Conservation (phyloP, 257 asterid genomes). For the Solanum sparsipilum region DNA sequence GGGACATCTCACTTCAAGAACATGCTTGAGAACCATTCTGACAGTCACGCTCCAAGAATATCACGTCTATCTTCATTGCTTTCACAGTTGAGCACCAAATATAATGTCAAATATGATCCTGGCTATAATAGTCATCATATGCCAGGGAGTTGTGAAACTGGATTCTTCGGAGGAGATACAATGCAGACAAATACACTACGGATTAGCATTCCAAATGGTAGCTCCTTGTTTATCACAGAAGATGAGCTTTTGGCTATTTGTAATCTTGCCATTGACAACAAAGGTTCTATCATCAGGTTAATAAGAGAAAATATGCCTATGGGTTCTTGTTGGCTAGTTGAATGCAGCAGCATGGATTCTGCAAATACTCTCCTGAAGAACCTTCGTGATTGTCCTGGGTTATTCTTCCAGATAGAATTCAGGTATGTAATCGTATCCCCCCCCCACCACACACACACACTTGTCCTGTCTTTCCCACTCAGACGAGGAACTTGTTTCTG, state of each 20-base stretch:
- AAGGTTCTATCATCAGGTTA: constrained; percentile 44
- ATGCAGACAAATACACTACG: constrained; percentile 27
- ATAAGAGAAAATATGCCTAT: constrained; percentile 30
- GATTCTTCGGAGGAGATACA: constrained; percentile 27
- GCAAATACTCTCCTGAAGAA: constrained; percentile 41
- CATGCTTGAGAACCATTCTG: constrained; percentile 41
- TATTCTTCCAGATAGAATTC: constrained; percentile 55
- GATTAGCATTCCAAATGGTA: constrained; percentile 33
- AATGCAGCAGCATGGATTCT: constrained; percentile 44
- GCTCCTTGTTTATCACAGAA: constrained; percentile 32
- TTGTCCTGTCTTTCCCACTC: not conserved
- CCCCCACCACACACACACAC: not conserved
- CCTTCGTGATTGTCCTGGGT: constrained; percentile 44
- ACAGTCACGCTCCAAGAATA: constrained; percentile 30
- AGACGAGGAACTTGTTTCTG: not conserved
- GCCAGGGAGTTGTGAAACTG: constrained; percentile 11
- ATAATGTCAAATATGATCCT: constrained; percentile 25
- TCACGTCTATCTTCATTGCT: constrained; percentile 39
- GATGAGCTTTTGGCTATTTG: constrained; percentile 49
- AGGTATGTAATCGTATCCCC: constrained; percentile 18
- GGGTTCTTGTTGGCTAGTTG: constrained; percentile 49
- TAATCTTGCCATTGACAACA: constrained; percentile 40
- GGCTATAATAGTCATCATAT: constrained; percentile 25
- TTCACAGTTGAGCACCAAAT: constrained; percentile 37
- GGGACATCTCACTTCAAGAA: constrained; percentile 43